These are phyloP conservation scores for Oryza meridionalis DNA, from an alignment of 176 grass and related monocot species.

Conservation along the genomic window DNA sequence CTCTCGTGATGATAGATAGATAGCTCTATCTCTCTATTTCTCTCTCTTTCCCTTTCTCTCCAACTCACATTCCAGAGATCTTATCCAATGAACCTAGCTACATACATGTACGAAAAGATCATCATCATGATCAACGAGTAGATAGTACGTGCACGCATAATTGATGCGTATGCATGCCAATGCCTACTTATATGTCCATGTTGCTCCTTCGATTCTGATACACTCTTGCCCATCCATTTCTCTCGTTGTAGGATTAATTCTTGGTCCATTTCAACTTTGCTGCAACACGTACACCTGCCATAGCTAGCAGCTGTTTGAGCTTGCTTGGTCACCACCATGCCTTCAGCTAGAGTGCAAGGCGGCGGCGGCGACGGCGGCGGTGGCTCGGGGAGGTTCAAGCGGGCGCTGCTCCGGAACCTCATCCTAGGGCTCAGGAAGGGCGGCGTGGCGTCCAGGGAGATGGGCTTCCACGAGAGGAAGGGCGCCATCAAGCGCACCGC, in stretches of 20 bases:
- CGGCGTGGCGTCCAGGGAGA: conserved; percentile 39
- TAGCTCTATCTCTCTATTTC: too few species aligned
- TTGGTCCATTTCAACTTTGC: background rate
- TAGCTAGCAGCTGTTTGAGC: too few species aligned
- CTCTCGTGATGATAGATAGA: conserved; percentile 31
- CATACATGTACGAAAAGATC: background rate
- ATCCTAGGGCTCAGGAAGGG: conserved; percentile 48
- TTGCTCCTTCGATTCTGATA: too few species aligned
- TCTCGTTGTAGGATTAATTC: background rate
- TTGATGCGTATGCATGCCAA: background rate
- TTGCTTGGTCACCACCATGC: background rate
- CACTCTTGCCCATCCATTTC: background rate
- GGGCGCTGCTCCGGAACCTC: conserved; percentile 55
- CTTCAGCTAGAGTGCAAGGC: conserved; percentile 1
- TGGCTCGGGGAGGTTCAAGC: conserved; percentile 49
- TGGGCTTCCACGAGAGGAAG: conserved; percentile 58
- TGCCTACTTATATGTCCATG: background rate
- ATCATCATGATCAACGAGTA: background rate
- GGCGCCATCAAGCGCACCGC: conserved; percentile 56
- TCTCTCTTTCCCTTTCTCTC: background rate
- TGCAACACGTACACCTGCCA: background rate
- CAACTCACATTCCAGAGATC: conserved; percentile 2
- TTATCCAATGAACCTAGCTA: background rate
- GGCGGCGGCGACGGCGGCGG: background rate
- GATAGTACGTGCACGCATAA: background rate